phyloP scores from a whole-genome alignment of 768 basidiomycete species.

The Suillus placidus region DNA sequence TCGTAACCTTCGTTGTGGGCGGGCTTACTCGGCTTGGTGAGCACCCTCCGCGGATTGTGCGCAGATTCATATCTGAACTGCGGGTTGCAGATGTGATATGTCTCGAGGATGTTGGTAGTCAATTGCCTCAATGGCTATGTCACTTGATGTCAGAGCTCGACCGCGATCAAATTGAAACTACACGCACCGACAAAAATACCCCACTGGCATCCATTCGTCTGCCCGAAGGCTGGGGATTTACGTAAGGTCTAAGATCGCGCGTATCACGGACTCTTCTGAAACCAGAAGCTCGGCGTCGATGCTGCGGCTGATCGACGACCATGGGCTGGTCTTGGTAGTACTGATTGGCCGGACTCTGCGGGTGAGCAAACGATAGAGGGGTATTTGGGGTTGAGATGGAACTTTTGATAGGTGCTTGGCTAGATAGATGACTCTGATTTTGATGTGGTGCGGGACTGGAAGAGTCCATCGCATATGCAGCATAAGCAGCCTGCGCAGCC shows the following conservation, averaged over 20 bases:
- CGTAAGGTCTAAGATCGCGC: slow-evolving; percentile 77
- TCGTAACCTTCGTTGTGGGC: slow-evolving; percentile 96
- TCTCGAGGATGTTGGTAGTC: slow-evolving; percentile 86
- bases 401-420: slow-evolving; percentile 51
- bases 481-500: slow-evolving; percentile 44
- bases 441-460: slow-evolving; percentile 63
- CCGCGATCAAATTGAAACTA: slow-evolving; percentile 5
- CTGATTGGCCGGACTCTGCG: slow-evolving; percentile 52
- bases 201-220: slow-evolving; percentile 81
- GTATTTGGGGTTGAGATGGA: slow-evolving; percentile 72
- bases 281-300: slow-evolving; percentile 71
- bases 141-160: slow-evolving; percentile 17
- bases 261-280: slow-evolving; percentile 78
- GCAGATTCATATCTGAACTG: slow-evolving; percentile 92
- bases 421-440: slow-evolving; percentile 53
- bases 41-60: slow-evolving; percentile 92
- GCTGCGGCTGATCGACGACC: slow-evolving; percentile 64
- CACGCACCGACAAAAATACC: slow-evolving; percentile 77
- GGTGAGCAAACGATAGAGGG: slow-evolving; percentile 67
- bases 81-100: slow-evolving; percentile 94
- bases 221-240: slow-evolving; percentile 61
- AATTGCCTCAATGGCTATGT: slow-evolving; percentile 63
- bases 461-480: slow-evolving; percentile 64
- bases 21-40: slow-evolving; percentile 97
- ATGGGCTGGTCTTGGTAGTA: slow-evolving; percentile 70